Percentiles rank a stretch among this genome's conserved stretches.
Evolutionary conservation across 805 yeast species (phyloP).

Genomic region (Isabelozyma rhagii): DNA sequence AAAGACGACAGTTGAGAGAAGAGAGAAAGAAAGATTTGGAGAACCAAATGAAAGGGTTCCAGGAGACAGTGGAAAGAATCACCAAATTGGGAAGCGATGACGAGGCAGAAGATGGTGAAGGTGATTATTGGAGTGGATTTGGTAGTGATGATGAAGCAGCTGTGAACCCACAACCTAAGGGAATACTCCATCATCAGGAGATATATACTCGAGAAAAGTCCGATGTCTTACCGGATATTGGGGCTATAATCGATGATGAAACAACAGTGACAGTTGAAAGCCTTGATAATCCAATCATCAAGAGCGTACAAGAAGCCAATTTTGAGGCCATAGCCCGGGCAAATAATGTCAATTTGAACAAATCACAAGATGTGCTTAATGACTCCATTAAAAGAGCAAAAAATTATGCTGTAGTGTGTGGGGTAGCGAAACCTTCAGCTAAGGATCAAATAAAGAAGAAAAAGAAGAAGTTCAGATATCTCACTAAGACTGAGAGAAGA

Average conservation of each 20-base stretch:
- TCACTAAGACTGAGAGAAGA: constrained; percentile 76
- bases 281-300: constrained; percentile 42
- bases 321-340: constrained; percentile 50
- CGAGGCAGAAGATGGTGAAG: constrained; percentile 16
- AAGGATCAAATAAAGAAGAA: constrained; percentile 33
- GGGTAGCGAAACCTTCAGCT: constrained; percentile 42
- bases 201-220: constrained; percentile 28
- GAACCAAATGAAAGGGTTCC: constrained; percentile 57
- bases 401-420: constrained; percentile 69
- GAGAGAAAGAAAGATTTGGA: constrained; percentile 67
- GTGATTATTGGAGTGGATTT: constrained; percentile 42
- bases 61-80: constrained; percentile 38
- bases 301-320: constrained; percentile 28
- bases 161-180: constrained; percentile 15
- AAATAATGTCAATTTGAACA: constrained; percentile 68
- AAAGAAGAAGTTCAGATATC: constrained; percentile 84
- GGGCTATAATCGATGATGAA: constrained; percentile 43
- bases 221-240: constrained; percentile 14
- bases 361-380: constrained; percentile 67
- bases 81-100: constrained; percentile 15
- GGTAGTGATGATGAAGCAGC: constrained; percentile 17
- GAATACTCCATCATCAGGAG: constrained; percentile 47
- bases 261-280: constrained; percentile 42
- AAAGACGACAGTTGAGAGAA: constrained; percentile 66
- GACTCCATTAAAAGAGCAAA: constrained; percentile 76